Evolutionary conservation across 2,329 filamentous ascomycete species (phyloP).

Genomic region (Monilinia laxa): DNA sequence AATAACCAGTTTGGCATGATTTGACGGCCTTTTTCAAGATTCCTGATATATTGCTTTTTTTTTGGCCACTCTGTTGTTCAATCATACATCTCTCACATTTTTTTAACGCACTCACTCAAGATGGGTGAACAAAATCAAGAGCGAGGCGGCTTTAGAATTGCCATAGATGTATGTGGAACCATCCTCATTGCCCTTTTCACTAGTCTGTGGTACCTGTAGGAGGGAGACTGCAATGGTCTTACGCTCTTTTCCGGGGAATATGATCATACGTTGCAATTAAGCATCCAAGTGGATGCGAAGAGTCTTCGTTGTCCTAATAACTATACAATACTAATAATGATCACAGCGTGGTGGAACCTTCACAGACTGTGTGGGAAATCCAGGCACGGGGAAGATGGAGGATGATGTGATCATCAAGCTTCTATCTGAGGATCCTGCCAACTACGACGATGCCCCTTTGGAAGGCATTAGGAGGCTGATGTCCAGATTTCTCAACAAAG

Average conservation of each 20-base stretch:
- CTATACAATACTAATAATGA: conserved; percentile 6
- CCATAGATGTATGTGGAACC: conserved; percentile 50
- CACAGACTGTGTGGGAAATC: conserved; percentile 86
- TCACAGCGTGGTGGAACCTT: conserved; percentile 78
- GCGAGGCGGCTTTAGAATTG: conserved; percentile 65
- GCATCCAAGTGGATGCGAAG: conserved; percentile 24
- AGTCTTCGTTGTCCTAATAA: neutral
- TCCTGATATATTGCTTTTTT: conserved; percentile 4
- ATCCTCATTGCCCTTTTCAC: conserved; percentile 33
- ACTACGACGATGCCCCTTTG: conserved; percentile 87
- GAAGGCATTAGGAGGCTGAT: conserved; percentile 88
- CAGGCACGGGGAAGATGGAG: conserved; percentile 64
- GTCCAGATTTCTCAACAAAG: conserved; percentile 69
- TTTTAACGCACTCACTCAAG: conserved; percentile 27
- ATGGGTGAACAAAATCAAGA: conserved; percentile 26
- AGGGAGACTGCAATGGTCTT: conserved; percentile 8
- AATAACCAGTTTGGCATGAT: neutral
- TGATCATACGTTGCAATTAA: neutral
- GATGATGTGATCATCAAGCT: conserved; percentile 84
- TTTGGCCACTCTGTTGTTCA: conserved; percentile 2
- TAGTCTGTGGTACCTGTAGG: conserved; percentile 5
- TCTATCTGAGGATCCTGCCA: conserved; percentile 83
- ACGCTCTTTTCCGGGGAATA: conserved; percentile 3
- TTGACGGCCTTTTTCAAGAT: neutral
- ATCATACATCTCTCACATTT: conserved; percentile 1